Percentiles rank a stretch among this genome's conserved stretches.
phyloP scores from a whole-genome alignment of 2,329 filamentous ascomycete species.

The Pyrenophora teres region DNA sequence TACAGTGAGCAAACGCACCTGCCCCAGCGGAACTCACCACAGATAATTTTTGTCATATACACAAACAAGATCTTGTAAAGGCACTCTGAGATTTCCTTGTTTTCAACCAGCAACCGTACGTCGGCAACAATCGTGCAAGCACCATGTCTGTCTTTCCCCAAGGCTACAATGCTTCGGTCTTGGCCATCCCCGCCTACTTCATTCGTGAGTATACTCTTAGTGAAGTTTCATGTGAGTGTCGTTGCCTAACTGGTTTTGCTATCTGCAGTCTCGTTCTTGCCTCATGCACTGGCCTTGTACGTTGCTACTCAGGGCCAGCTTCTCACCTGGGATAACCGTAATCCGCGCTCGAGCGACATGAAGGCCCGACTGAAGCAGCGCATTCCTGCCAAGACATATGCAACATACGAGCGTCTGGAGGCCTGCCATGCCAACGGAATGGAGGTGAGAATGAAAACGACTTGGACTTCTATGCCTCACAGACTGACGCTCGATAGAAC shows the following conservation, averaged over 20 bases:
- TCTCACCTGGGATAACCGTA: constrained; percentile 51
- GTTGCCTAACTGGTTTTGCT: not conserved
- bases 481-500: constrained; percentile 29
- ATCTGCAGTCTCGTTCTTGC: constrained; percentile 43
- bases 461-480: not conserved
- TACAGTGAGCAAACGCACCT: no score
- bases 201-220: constrained; percentile 15
- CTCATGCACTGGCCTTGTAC: constrained; percentile 47
- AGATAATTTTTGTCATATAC: no score
- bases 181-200: constrained; percentile 54
- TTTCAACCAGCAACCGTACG: not conserved
- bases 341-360: constrained; percentile 47
- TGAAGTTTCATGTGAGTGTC: not conserved
- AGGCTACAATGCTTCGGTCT: constrained; percentile 47
- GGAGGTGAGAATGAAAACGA: constrained; percentile 32
- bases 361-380: constrained; percentile 45
- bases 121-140: not conserved
- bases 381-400: constrained; percentile 46
- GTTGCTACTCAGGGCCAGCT: constrained; percentile 46
- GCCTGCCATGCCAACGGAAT: constrained; percentile 54
- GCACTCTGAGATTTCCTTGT: not conserved
- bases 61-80: no score
- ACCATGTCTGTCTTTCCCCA: constrained; percentile 26
- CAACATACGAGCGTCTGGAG: constrained; percentile 52
- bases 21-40: no score